A percentile compares a stretch with the other conserved stretches of the same genome.
Conservation (phyloP, 2,329 filamentous ascomycete genomes). For the Ustilaginoidea virens region DNA sequence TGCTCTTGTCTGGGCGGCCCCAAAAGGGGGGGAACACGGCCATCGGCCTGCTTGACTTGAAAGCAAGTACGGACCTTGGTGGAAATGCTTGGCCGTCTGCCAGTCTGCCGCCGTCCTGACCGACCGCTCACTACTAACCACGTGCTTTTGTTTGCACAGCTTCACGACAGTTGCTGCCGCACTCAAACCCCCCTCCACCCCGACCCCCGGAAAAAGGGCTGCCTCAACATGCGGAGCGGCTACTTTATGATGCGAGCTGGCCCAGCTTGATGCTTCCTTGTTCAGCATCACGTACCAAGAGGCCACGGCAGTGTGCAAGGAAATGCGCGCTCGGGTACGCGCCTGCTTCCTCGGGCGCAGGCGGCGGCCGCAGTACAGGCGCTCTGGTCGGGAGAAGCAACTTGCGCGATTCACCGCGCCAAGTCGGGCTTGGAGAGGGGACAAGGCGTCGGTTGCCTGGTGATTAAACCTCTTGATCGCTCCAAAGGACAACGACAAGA, state of each 20-base stretch:
- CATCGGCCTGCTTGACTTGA: no score
- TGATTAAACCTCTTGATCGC: slow-evolving; percentile 40
- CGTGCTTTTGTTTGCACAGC: no score
- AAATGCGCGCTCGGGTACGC: background rate
- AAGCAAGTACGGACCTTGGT: no score
- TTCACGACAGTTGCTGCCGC: slow-evolving; percentile 29
- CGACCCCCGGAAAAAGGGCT: slow-evolving; percentile 25
- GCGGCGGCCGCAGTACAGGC: slow-evolving; percentile 34
- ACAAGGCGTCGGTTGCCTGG: slow-evolving; percentile 38
- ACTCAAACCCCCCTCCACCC: slow-evolving; percentile 28
- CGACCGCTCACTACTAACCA: no score
- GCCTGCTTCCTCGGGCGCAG: no score
- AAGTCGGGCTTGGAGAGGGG: slow-evolving; percentile 41
- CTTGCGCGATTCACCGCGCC: slow-evolving; percentile 22
- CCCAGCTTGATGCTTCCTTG: slow-evolving; percentile 34
- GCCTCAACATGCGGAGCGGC: slow-evolving; percentile 19
- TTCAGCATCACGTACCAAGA: slow-evolving; percentile 36
- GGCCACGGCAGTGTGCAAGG: slow-evolving; percentile 27
- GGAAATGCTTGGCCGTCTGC: no score
- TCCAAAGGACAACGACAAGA: slow-evolving; percentile 38
- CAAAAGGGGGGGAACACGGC: no score
- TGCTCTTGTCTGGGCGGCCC: no score
- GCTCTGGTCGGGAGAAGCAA: slow-evolving; percentile 29
- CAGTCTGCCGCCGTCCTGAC: no score
- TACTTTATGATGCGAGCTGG: slow-evolving; percentile 31